Conservation (phyloP, 2,329 filamentous ascomycete genomes). For the Penicillium sp. region DNA sequence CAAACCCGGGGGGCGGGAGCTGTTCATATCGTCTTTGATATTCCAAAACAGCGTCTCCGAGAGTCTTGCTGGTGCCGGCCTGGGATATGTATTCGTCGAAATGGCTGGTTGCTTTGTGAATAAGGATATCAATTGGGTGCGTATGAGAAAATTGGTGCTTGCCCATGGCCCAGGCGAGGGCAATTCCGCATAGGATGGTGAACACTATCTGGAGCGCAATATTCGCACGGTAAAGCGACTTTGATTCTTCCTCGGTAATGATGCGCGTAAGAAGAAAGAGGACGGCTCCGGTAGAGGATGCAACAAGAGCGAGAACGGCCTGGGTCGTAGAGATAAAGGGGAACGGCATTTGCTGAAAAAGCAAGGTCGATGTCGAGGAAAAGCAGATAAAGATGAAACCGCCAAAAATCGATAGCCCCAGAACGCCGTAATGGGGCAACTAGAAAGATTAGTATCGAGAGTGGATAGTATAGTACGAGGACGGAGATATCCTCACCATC, state of each 20-base stretch:
- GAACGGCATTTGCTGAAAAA: constrained; percentile 33
- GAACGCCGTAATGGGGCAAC: constrained; percentile 39
- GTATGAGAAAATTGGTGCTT: constrained; percentile 40
- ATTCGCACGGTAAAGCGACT: constrained; percentile 25
- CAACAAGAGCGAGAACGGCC: constrained; percentile 29
- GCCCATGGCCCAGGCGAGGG: constrained; percentile 39
- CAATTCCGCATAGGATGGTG: constrained; percentile 42
- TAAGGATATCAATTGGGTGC: constrained; percentile 55
- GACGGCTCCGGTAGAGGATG: constrained; percentile 28
- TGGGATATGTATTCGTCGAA: constrained; percentile 50
- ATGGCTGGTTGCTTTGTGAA: constrained; percentile 46
- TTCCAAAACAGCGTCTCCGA: constrained; percentile 48
- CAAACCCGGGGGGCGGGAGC: constrained; percentile 57
- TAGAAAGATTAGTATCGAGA: constrained; percentile 22
- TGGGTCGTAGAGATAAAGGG: constrained; percentile 28
- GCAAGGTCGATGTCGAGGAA: constrained; percentile 28
- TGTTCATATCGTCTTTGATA: constrained; percentile 52
- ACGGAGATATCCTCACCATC: constrained; percentile 32
- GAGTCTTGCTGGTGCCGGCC: constrained; percentile 45
- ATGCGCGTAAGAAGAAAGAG: constrained; percentile 28
- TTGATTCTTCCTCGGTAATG: constrained; percentile 28
- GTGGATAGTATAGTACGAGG: neutral
- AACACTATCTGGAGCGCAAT: constrained; percentile 37
- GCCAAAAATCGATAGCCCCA: constrained; percentile 38
- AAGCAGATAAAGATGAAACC: constrained; percentile 35